These are phyloP conservation scores for Helianthus tuberosus DNA, from an alignment of 129 eudicot genomes.

Conservation along the genomic window DNA sequence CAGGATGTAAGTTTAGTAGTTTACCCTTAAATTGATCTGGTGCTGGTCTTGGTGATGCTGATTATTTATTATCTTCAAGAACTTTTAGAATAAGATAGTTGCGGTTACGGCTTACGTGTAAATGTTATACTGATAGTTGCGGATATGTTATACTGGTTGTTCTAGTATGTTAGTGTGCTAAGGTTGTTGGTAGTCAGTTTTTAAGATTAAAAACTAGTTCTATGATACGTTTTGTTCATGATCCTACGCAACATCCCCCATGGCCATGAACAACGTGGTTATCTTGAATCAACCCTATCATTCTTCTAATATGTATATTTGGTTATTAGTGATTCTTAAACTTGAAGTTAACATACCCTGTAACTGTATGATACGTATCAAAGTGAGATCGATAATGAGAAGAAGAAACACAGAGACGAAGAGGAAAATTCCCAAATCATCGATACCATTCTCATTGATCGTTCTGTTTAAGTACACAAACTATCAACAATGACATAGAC, in stretches of 20 bases:
- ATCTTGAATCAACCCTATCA: too few species aligned
- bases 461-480: too few species aligned
- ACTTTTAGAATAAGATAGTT: background rate
- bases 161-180: background rate
- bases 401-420: too few species aligned
- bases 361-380: too few species aligned
- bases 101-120: background rate
- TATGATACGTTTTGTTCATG: background rate
- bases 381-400: too few species aligned
- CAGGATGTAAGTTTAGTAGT: background rate
- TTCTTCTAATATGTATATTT: background rate
- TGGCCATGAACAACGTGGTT: too few species aligned
- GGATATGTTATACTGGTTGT: background rate
- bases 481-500: too few species aligned
- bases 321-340: background rate
- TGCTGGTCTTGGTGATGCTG: conserved; percentile 1
- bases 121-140: background rate
- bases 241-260: too few species aligned
- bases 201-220: background rate
- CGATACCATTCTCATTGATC: too few species aligned
- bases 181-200: background rate
- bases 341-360: background rate
- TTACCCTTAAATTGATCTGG: background rate
- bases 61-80: background rate
- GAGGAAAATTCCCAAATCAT: too few species aligned